Evolutionary conservation across 805 yeast genomes (phyloP).

Genomic region (Candida multigemmis): DNA sequence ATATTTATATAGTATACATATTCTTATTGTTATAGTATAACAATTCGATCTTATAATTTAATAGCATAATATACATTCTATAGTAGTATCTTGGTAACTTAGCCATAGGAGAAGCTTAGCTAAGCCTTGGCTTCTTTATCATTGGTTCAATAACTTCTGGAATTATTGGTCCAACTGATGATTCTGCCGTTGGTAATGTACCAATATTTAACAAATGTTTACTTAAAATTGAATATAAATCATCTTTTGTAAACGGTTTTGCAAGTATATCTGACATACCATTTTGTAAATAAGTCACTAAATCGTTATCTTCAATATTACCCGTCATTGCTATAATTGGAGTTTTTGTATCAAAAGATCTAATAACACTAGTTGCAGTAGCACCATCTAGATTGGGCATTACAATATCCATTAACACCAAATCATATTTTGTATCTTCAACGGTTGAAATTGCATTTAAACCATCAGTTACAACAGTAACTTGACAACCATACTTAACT

Average conservation of each 20-base stretch:
- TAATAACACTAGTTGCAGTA: slow-evolving; percentile 81
- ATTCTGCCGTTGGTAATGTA: slow-evolving; percentile 5
- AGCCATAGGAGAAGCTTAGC: slow-evolving; percentile 1
- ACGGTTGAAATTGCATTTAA: slow-evolving; percentile 74
- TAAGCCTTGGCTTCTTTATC: slow-evolving; percentile 13
- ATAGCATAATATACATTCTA: no score
- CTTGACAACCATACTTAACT: slow-evolving; percentile 83
- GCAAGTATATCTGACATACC: slow-evolving; percentile 92
- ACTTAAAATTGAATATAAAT: slow-evolving; percentile 66
- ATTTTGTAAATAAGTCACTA: slow-evolving; percentile 70
- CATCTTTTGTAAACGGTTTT: slow-evolving; percentile 88
- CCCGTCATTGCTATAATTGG: slow-evolving; percentile 96
- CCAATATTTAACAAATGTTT: slow-evolving; percentile 51
- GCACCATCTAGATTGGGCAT: slow-evolving; percentile 88
- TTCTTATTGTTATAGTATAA: no score
- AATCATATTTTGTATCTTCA: slow-evolving; percentile 62
- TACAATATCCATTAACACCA: slow-evolving; percentile 80
- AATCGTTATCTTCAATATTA: slow-evolving; percentile 73
- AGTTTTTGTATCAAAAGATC: slow-evolving; percentile 74
- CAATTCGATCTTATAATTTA: no score
- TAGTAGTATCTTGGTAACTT: no score
- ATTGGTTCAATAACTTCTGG: slow-evolving; percentile 8
- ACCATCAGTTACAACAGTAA: slow-evolving; percentile 90
- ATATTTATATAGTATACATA: background rate
- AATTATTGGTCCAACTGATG: slow-evolving; percentile 1